Conservation (phyloP, 139 green algal species). For the Ulvella scutata region DNA sequence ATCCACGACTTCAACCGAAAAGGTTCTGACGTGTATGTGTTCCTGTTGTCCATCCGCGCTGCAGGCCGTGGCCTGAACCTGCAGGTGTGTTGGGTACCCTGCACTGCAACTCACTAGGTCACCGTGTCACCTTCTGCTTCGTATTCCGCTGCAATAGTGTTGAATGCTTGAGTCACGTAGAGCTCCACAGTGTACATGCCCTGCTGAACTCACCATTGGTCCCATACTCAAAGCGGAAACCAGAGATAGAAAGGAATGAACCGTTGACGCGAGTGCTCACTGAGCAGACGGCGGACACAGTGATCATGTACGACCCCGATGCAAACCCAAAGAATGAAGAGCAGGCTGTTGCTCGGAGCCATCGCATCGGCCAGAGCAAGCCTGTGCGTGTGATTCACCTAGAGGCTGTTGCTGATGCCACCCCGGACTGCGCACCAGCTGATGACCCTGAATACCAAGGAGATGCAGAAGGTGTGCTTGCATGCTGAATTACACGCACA, state of each 20-base stretch:
- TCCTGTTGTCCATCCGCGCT: constrained; percentile 88
- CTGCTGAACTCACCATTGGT: too few relatives aligned
- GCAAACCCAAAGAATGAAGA: constrained; percentile 99
- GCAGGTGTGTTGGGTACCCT: constrained; percentile 39
- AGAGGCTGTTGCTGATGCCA: constrained; percentile 66
- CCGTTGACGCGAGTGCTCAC: too few relatives aligned
- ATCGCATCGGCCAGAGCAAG: constrained; percentile 92
- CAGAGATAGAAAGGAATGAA: too few relatives aligned
- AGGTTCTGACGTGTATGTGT: constrained; percentile 74
- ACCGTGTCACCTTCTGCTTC: neutral
- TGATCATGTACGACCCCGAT: constrained; percentile 97
- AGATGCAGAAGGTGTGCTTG: neutral
- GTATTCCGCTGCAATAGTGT: too few relatives aligned
- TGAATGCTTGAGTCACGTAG: too few relatives aligned
- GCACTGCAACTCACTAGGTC: neutral
- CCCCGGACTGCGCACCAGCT: neutral
- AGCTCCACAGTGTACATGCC: too few relatives aligned
- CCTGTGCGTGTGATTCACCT: constrained; percentile 74
- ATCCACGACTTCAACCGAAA: constrained; percentile 85
- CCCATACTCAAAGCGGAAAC: too few relatives aligned
- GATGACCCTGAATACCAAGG: constrained; percentile 1
- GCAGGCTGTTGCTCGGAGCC: constrained; percentile 86
- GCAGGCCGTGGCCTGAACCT: constrained; percentile 88
- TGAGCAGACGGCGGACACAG: constrained; percentile 78
- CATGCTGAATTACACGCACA: neutral